phyloP scores from a whole-genome alignment of 768 basidiomycete species.

The Tricholoma bakamatsutake region DNA sequence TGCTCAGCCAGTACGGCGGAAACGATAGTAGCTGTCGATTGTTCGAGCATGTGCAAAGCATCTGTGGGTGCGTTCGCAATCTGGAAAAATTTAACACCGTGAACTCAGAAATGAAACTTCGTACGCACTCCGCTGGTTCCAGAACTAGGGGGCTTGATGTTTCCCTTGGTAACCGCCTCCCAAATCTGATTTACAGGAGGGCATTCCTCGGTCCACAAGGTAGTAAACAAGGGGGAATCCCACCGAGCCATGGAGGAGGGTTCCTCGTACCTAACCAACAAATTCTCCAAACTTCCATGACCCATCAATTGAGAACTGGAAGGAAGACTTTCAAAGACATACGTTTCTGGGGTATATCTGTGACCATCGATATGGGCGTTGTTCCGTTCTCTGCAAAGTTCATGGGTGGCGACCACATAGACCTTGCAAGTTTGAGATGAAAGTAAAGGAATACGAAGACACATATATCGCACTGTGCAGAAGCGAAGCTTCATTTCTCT shows the following conservation, averaged over 20 bases:
- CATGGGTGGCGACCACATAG: constrained; percentile 68
- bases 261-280: constrained; percentile 88
- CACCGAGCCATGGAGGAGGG: constrained; percentile 98
- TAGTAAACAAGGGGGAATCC: constrained; percentile 92
- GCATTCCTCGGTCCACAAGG: constrained; percentile 67
- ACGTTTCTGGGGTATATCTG: constrained; percentile 73
- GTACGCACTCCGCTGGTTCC: constrained; percentile 65
- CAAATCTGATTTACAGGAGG: constrained; percentile 70
- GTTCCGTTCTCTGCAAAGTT: constrained; percentile 79
- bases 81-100: constrained; percentile 31
- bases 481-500: constrained; percentile 80
- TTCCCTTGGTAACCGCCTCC: constrained; percentile 72
- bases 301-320: constrained; percentile 1
- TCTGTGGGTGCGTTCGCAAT: constrained; percentile 79
- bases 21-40: constrained; percentile 65
- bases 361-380: constrained; percentile 36
- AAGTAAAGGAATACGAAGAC: not conserved
- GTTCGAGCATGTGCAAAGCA: constrained; percentile 81
- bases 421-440: constrained; percentile 36
- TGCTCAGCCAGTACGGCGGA: constrained; percentile 66
- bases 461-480: constrained; percentile 63
- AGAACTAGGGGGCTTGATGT: constrained; percentile 82
- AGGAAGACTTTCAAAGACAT: constrained; percentile 19
- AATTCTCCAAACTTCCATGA: constrained; percentile 66
- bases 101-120: not conserved